Evolutionary conservation across 192 early-diverging fungal genomes (phyloP).

Genomic region (Allomyces macrogynus): DNA sequence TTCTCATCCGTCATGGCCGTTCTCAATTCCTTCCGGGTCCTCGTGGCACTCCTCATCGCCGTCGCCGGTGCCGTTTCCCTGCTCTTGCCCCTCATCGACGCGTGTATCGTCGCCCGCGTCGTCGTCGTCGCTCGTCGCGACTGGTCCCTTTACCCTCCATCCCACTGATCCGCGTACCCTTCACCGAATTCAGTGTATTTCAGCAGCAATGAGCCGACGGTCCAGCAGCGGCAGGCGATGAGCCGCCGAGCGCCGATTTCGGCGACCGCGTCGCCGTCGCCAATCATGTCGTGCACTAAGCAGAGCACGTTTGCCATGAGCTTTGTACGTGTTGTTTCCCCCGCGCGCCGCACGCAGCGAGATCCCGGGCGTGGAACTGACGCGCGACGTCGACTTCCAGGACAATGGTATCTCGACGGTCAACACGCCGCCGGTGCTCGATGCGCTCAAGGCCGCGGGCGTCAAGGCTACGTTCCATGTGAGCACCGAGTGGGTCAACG

Average conservation of each 20-base stretch:
- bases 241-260: background rate
- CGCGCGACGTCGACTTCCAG: too few relatives aligned
- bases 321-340: background rate
- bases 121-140: too few relatives aligned
- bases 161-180: too few relatives aligned
- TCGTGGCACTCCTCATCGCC: too few relatives aligned
- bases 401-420: background rate
- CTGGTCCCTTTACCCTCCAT: too few relatives aligned
- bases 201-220: background rate
- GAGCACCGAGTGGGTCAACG: background rate
- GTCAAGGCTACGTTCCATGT: background rate
- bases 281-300: background rate
- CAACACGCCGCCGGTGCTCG: background rate
- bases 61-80: too few relatives aligned
- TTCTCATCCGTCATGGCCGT: too few relatives aligned
- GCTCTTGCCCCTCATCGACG: too few relatives aligned
- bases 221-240: background rate
- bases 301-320: background rate
- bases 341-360: background rate
- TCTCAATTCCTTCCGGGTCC: too few relatives aligned
- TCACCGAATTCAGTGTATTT: background rate
- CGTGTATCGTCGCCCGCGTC: too few relatives aligned
- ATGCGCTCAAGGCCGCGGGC: background rate
- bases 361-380: background rate
- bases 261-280: background rate